Evolutionary conservation across 257 asterid species (phyloP).

Genomic region (Parsonsia alboflavescens): DNA sequence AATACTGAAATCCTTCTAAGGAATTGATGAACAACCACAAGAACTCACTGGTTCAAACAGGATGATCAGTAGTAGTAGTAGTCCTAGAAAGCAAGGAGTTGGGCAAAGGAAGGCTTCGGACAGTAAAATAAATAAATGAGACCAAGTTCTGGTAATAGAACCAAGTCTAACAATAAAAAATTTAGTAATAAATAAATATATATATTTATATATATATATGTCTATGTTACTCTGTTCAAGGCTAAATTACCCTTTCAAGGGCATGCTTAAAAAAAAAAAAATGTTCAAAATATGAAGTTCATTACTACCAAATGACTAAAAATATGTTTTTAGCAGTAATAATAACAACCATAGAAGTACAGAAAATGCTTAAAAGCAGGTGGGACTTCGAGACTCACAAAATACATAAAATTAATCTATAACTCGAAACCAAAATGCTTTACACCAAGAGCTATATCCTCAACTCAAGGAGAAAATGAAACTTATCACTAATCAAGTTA

Average conservation of each 20-base stretch:
- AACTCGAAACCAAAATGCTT: not conserved
- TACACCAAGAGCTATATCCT: not conserved
- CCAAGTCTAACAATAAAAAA: too few relatives aligned
- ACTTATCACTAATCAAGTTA: not conserved
- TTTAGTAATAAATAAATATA: too few relatives aligned
- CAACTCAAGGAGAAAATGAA: not conserved
- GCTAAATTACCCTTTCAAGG: too few relatives aligned
- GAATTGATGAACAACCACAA: too few relatives aligned
- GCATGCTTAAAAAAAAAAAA: not conserved
- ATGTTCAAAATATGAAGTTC: too few relatives aligned
- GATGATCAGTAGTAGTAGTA: conserved; percentile 1
- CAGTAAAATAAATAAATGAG: too few relatives aligned
- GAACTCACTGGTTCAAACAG: not conserved
- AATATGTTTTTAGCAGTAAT: not conserved
- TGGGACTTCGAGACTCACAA: too few relatives aligned
- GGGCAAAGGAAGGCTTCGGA: conserved; percentile 45
- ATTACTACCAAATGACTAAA: not conserved
- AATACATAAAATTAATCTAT: too few relatives aligned
- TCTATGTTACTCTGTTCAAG: too few relatives aligned
- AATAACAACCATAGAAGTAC: not conserved
- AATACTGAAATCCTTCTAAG: conserved; percentile 4
- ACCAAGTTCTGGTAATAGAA: too few relatives aligned
- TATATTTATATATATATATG: too few relatives aligned
- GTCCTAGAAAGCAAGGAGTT: conserved; percentile 11
- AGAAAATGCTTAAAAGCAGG: not conserved